Percentiles rank a stretch among this genome's conserved stretches.
These are phyloP conservation scores for Paramecium biaurelia DNA, from an alignment of 73 alveolate species.

Conservation along the genomic window DNA sequence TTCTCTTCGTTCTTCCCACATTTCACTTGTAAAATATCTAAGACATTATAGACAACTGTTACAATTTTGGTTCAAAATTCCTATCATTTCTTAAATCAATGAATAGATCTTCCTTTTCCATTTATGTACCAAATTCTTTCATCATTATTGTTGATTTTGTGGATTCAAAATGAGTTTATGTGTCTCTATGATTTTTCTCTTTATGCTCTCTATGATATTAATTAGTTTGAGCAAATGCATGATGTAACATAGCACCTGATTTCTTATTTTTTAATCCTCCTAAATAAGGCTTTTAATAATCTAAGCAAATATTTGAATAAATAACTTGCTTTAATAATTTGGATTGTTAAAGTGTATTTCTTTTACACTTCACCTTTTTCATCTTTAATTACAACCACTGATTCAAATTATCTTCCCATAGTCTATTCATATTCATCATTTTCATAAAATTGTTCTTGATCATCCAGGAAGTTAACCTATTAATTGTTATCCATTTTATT, in stretches of 20 bases:
- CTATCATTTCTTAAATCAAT: constrained; percentile 88
- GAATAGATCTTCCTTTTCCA: constrained; percentile 93
- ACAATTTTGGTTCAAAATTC: constrained; percentile 79
- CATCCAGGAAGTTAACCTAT: constrained; percentile 19
- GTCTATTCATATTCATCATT: constrained; percentile 26
- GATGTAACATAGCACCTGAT: constrained; percentile 73
- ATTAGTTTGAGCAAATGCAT: constrained; percentile 82
- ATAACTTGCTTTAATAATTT: constrained; percentile 36
- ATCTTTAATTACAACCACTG: constrained; percentile 52
- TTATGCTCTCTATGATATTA: constrained; percentile 71
- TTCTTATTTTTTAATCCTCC: constrained; percentile 78
- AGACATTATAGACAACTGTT: neutral
- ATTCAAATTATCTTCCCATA: constrained; percentile 52
- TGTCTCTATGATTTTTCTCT: constrained; percentile 70
- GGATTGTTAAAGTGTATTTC: constrained; percentile 43
- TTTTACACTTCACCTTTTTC: constrained; percentile 62
- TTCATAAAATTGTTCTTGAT: neutral
- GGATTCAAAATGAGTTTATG: constrained; percentile 95
- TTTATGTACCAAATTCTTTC: constrained; percentile 98
- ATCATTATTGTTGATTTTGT: constrained; percentile 94
- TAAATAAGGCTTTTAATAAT: constrained; percentile 56
- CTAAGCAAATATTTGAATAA: neutral
- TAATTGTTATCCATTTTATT: neutral
- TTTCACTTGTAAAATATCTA: constrained; percentile 87
- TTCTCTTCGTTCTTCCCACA: constrained; percentile 94